A percentile compares a stretch with the other conserved stretches of the same genome.
phyloP scores from a whole-genome alignment of 2,329 filamentous ascomycete genomes.

The Dactylella cylindrospora region DNA sequence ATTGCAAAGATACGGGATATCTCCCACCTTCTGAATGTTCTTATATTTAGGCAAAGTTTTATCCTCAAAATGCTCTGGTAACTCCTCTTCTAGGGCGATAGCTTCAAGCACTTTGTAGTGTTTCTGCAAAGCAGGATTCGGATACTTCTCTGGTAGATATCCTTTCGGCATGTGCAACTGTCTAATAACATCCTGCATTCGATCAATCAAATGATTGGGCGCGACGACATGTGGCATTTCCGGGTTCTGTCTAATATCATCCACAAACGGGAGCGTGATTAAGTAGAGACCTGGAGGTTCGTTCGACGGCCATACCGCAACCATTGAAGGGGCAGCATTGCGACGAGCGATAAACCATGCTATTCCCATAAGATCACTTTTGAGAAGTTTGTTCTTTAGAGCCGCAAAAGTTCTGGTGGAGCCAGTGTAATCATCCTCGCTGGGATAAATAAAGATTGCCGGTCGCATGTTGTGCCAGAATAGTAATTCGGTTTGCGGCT shows the following conservation, averaged over 20 bases:
- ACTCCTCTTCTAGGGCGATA: conserved; percentile 85
- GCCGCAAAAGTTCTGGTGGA: conserved; percentile 92
- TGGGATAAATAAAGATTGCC: conserved; percentile 90
- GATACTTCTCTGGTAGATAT: conserved; percentile 84
- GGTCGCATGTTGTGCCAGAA: conserved; percentile 84
- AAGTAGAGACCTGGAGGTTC: conserved; percentile 87
- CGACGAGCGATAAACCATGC: conserved; percentile 85
- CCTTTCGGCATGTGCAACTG: conserved; percentile 86
- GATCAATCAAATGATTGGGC: conserved; percentile 72
- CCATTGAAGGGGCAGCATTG: conserved; percentile 76
- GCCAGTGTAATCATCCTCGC: conserved; percentile 83
- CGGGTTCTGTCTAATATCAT: conserved; percentile 78
- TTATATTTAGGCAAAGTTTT: conserved; percentile 79
- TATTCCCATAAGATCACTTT: conserved; percentile 76
- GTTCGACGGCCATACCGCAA: conserved; percentile 76
- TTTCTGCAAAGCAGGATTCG: conserved; percentile 92
- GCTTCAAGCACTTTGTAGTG: conserved; percentile 94
- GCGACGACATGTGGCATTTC: conserved; percentile 62
- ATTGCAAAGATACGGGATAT: too few species aligned
- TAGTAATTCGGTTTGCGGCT: conserved; percentile 71
- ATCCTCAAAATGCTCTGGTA: conserved; percentile 73
- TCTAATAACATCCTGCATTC: conserved; percentile 79
- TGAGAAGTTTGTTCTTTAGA: conserved; percentile 80
- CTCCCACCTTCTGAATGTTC: conserved; percentile 75
- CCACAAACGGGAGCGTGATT: conserved; percentile 80